Conservation (phyloP, 805 yeast genomes). For the Cyberlindnera suaveolens region DNA sequence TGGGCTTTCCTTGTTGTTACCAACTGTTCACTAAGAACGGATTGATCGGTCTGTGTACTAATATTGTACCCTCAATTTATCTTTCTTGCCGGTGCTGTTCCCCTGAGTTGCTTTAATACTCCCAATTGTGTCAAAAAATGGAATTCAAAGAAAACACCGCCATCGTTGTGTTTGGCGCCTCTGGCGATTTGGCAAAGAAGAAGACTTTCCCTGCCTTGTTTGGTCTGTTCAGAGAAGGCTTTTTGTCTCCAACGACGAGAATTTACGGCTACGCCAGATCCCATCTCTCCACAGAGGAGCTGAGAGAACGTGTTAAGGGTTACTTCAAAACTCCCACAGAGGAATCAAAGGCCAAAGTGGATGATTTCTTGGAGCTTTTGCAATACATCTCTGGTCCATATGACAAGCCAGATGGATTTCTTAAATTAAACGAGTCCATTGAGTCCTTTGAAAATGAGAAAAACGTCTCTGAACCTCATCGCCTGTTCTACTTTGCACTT, state of each 20-base stretch:
- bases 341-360: constrained; percentile 35
- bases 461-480: constrained; percentile 50
- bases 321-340: constrained; percentile 53
- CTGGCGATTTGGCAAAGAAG: constrained; percentile 93
- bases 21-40: too few relatives aligned
- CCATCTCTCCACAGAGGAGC: constrained; percentile 57
- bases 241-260: constrained; percentile 59
- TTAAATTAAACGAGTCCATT: constrained; percentile 46
- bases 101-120: background rate
- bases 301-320: constrained; percentile 58
- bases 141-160: constrained; percentile 59
- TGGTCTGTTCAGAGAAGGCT: constrained; percentile 72
- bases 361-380: constrained; percentile 59
- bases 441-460: constrained; percentile 50
- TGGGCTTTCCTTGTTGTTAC: too few relatives aligned
- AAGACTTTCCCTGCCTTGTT: constrained; percentile 87
- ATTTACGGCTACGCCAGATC: constrained; percentile 94
- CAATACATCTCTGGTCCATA: constrained; percentile 75
- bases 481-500: constrained; percentile 86
- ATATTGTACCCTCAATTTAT: too few relatives aligned
- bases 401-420: constrained; percentile 73
- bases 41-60: too few relatives aligned
- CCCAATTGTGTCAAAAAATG: constrained; percentile 8
- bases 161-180: constrained; percentile 87
- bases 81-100: too few relatives aligned